Evolutionary conservation across 1,284 basidiomycete genomes (phyloP), one percentile per base, ranked within the genome.

Genomic region (Gomphus bonarii): DNA sequence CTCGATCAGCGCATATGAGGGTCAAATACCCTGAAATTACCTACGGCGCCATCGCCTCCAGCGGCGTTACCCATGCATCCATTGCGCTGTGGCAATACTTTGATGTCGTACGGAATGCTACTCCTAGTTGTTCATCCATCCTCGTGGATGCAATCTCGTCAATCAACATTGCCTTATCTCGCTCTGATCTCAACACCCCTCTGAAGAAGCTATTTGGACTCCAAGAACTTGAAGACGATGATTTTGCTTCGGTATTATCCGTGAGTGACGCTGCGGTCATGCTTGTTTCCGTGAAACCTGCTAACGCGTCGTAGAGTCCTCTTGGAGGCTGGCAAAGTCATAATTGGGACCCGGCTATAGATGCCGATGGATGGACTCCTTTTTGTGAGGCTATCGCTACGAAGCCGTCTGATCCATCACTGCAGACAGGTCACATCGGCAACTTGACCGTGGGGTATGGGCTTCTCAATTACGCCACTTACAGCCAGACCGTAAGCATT

Each of bases 201-300:
- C 65, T 92, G 48, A 93, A 92, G 69, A 70, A 70, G 0, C 68
- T 91, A 20, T 95, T 95, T 65, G 90, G 88, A 2, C 73, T 94
- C 1, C 72, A 69, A 2, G 80, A 69, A 8, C 72, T 94, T 40
- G 80, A 88, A 58, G 82, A 91, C 63, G 82, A 84, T 9, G 91
- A 95, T 66, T 93, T 95, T 66, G 86, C 73, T 14, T 81, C 85
- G 2, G 66, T 89, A 2, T 68, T 93, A n/a, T 70, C 75, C 71
- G 85, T 82, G 46, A 58, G 72, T 62, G 20, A 63, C 66, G 75
- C 16, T 38, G 7, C 25, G 5, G 31, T 22, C 12, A 9, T 35
- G 4, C 16, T 14, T 20, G 35, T 43, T 40, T 16, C 6, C n/a
- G 3, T 38, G 16, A 8, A 44, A 9, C 14, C 18, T 50, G 50